A percentile compares a stretch with the other conserved stretches of the same genome.
Conservation (phyloP, 306 rosid species). For the peach (Prunus persica) region DNA sequence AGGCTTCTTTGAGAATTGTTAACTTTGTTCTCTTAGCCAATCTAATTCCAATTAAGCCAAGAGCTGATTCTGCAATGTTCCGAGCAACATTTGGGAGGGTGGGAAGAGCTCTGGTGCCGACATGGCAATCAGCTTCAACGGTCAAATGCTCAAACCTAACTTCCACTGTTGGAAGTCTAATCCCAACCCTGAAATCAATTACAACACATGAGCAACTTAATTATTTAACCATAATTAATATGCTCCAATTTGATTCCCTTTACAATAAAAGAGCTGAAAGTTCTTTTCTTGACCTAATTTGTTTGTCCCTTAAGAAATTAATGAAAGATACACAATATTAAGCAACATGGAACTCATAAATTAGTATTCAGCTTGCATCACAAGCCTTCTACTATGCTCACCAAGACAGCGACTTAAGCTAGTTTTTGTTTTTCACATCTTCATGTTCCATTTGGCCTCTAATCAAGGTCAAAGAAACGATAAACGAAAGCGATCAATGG, state of each 20-base stretch:
- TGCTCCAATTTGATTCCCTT: constrained; percentile 10
- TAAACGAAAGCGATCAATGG: not conserved
- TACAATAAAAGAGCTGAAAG: not conserved
- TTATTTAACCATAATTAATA: not conserved
- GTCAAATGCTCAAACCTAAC: constrained; percentile 73
- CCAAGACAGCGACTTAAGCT: not conserved
- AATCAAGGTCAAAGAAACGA: not conserved
- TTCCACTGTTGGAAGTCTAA: constrained; percentile 80
- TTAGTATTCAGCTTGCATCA: not conserved
- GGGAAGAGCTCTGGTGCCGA: constrained; percentile 86
- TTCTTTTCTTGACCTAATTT: not conserved
- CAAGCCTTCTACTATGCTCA: not conserved
- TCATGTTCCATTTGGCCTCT: not conserved
- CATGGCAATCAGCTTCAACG: constrained; percentile 65
- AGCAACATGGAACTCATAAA: not conserved
- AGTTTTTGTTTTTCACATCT: not conserved
- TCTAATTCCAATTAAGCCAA: constrained; percentile 54
- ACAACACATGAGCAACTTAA: not conserved
- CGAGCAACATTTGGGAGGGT: constrained; percentile 64
- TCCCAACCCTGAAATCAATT: constrained; percentile 72
- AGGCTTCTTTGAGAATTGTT: constrained; percentile 78
- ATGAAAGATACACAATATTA: not conserved
- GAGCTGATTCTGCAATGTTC: constrained; percentile 55
- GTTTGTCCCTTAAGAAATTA: not conserved
- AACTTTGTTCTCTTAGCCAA: constrained; percentile 67